A percentile compares a stretch with the other conserved stretches of the same genome.
phyloP scores from a whole-genome alignment of 2,329 filamentous ascomycete genomes.

The Paecilomyces dactylethromorphus region DNA sequence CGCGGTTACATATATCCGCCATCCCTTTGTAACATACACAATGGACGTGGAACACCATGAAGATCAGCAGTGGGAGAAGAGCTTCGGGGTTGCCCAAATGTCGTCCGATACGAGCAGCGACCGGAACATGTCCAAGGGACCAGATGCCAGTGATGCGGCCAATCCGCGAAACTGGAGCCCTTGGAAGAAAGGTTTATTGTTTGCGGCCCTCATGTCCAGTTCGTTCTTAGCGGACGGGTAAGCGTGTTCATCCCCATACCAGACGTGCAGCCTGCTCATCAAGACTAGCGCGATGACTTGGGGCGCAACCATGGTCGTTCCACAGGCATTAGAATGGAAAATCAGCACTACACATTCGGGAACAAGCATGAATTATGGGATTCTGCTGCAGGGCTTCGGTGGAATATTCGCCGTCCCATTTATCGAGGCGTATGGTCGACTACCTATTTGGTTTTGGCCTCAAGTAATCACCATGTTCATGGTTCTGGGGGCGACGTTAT shows the following conservation, averaged over 20 bases:
- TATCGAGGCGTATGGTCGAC: slow-evolving; percentile 36
- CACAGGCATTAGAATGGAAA: slow-evolving; percentile 30
- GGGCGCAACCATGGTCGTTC: slow-evolving; percentile 33
- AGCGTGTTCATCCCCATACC: not conserved
- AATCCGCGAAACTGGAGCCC: slow-evolving; percentile 24
- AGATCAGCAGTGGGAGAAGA: not conserved
- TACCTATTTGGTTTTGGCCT: slow-evolving; percentile 38
- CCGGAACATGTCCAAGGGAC: slow-evolving; percentile 12
- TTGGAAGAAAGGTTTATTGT: slow-evolving; percentile 23
- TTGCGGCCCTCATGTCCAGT: slow-evolving; percentile 27
- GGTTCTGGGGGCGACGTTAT: slow-evolving; percentile 33
- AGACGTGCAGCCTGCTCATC: not conserved
- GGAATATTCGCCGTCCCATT: slow-evolving; percentile 32
- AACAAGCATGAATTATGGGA: slow-evolving; percentile 35
- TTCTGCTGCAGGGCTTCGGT: slow-evolving; percentile 31
- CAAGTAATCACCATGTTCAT: slow-evolving; percentile 32
- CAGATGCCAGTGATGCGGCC: slow-evolving; percentile 13
- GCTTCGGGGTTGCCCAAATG: not conserved
- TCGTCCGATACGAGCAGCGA: slow-evolving; percentile 4
- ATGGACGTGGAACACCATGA: not conserved
- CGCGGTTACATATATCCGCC: not conserved
- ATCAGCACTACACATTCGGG: slow-evolving; percentile 25
- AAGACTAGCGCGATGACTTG: slow-evolving; percentile 29
- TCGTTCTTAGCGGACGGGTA: slow-evolving; percentile 31
- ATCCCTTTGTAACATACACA: not conserved